Base-by-base conservation (phyloP, 768 basidiomycete species). In the Suillus weaverae region DNA sequence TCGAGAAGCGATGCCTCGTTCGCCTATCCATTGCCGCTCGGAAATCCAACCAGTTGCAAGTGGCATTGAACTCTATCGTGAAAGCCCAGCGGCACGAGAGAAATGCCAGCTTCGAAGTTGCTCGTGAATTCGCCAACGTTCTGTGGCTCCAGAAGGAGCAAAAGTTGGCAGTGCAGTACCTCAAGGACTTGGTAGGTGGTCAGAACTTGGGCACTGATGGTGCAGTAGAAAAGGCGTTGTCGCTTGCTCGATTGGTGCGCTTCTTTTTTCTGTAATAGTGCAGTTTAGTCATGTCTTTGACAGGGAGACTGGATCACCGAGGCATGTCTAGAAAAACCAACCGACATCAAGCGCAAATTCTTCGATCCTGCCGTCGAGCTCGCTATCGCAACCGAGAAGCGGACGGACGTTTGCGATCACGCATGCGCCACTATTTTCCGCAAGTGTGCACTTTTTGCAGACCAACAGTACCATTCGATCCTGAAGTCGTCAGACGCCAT, bases 221-320 rank as follows among this genome's bases (percentile, higher is more conserved):
- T 13, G 63, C 48, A 10, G 59, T 76, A 1, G 69, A 76, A 69
- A 70, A 78, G 64, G 84, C 81, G 50, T 79, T 84, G 30, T 77
- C 86, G 48, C 78, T 89, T 43, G 84, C 93, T 30, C 85, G 84
- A 56, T 73, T 95, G 75, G 94, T 94, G 68, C 61, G 87, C 74
- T 20, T 38, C 44, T 18, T 32, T 20, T 51, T 36, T 53, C 14
- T 2, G 6, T 59, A 26, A 48, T 30, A 20, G 22, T 36, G n/a
- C 22, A n/a, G 46, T 5, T 20, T 59, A 61, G 43, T 57, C 26
- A 57, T 48, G 30, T 60, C 61, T 43, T 33, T 62, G 39, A 62
- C 67, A 98, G 95, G 97, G 97, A 11, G 83, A 89, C 13, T 99
- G 97, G 97, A 89, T 86, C 30, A 85, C 93, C 8, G 88, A 92